Base-by-base conservation (phyloP, 2,329 filamentous ascomycete genomes). In the Chrysoporthe deuterocubensis region DNA sequence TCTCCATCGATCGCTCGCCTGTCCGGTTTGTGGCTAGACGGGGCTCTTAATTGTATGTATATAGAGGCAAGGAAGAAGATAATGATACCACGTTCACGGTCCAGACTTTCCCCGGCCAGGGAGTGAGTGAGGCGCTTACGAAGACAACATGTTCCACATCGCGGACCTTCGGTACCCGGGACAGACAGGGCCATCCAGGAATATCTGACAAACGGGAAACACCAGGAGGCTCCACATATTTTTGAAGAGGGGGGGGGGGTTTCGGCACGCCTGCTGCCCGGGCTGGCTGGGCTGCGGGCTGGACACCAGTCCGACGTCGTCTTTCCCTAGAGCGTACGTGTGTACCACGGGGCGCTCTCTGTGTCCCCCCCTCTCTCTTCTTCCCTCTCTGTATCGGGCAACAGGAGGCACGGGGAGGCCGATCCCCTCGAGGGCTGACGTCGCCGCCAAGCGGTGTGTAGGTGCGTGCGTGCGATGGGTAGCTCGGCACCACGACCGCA, bases 81-180 rank as follows among this genome's bases (percentile, higher is more conserved):
- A 65, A 60, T 66, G 46, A 66, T 66, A 66, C 64, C 64, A 66
- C 50, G n/a, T 66, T 50, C 16, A 56, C 57, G 21, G 14, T 26
- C 48, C 48, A 50, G 48, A 50, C 46, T 9, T n/a, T n/a, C n/a
- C n/a, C n/a, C 8, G 11, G 9, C 11, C n/a, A 32, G 9, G 11
- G 21, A 3, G 1, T 13, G 40, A 6, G 54, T 32, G 59, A 37
- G 7, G 46, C 26, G 26, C 26, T 26, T 26, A 26, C 26, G 34
- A 46, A 57, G 16, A 32, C 14, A 48, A 54, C 59, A 54, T 32
- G 50, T 54, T 63, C 18, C 48, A 63, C 40, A 21, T 46, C 13
- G 9, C 16, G 54, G 1, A 18, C 32, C 40, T 34, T 62, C 42
- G 65, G 42, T 42, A 48, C 48, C 58, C 59, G 44, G 21, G 34